Evolutionary conservation across 2,329 filamentous ascomycete species (phyloP).

Genomic region (Metarhizium humberi): DNA sequence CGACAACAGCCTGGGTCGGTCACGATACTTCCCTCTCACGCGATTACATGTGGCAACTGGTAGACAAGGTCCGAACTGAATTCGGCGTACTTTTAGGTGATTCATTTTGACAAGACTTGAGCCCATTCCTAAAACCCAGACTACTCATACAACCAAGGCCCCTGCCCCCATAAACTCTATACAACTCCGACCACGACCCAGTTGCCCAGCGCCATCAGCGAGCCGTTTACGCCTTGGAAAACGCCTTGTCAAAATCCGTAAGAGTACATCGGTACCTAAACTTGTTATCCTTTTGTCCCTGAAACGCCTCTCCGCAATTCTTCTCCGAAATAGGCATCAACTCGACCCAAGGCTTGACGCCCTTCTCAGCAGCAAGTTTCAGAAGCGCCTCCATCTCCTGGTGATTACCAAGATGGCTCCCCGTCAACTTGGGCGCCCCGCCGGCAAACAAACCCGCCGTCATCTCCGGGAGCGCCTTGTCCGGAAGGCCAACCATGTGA

Average conservation of each 20-base stretch:
- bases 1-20: too few species aligned
- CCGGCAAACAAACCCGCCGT: conserved; percentile 32
- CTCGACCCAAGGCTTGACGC: conserved; percentile 47
- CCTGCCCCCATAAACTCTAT: too few species aligned
- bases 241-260: conserved; percentile 57
- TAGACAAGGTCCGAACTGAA: too few species aligned
- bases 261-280: conserved; percentile 66
- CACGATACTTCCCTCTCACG: too few species aligned
- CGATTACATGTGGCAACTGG: too few species aligned
- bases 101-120: too few species aligned
- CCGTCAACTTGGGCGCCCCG: conserved; percentile 42
- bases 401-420: conserved; percentile 52
- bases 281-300: conserved; percentile 60
- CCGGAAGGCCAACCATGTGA: conserved; percentile 48
- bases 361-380: conserved; percentile 44
- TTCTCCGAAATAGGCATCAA: conserved; percentile 56
- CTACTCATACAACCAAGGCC: too few species aligned
- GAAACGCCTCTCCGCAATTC: conserved; percentile 60
- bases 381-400: conserved; percentile 51
- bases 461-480: conserved; percentile 35
- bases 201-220: too few species aligned
- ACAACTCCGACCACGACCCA: too few species aligned
- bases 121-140: too few species aligned
- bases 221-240: conserved; percentile 17
- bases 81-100: too few species aligned